These are phyloP conservation scores for Syncephalastrum contaminatum DNA, from an alignment of 371 early-diverging fungal species.

Conservation along the genomic window DNA sequence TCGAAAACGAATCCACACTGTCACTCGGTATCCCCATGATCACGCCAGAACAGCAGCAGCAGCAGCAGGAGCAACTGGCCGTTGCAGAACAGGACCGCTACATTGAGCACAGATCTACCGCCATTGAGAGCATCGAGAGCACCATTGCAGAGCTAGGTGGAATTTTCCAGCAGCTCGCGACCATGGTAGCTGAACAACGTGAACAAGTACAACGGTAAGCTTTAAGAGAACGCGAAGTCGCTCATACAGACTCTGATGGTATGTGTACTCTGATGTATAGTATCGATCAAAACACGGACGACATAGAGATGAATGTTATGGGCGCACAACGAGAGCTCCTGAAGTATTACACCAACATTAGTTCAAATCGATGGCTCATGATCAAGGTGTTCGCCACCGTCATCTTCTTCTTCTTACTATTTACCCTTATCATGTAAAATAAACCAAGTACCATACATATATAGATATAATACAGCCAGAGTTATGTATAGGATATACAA, in stretches of 20 bases:
- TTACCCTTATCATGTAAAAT: constrained; percentile 43
- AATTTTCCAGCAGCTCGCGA: constrained; percentile 92
- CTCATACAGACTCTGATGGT: background rate
- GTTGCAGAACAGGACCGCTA: constrained; percentile 63
- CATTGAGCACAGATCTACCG: constrained; percentile 81
- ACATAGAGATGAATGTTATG: constrained; percentile 87
- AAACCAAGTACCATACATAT: constrained; percentile 3
- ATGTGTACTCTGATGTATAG: constrained; percentile 29
- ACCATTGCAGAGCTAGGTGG: constrained; percentile 97
- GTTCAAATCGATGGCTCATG: constrained; percentile 95
- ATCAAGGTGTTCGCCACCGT: constrained; percentile 88
- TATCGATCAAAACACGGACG: constrained; percentile 95
- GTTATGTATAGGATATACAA: too few species aligned
- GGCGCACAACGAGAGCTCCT: constrained; percentile 90
- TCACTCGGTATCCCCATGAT: constrained; percentile 53
- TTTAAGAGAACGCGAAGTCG: background rate
- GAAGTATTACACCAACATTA: constrained; percentile 86
- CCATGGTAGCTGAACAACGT: constrained; percentile 93
- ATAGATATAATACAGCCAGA: background rate
- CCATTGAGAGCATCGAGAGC: constrained; percentile 94
- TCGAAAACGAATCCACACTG: constrained; percentile 40
- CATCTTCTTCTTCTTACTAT: constrained; percentile 60
- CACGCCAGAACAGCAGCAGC: constrained; percentile 47
- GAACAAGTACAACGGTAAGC: constrained; percentile 86
- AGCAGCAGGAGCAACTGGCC: constrained; percentile 62